phyloP scores from a whole-genome alignment of 345 rosid genomes.

The Boechera stricta region DNA sequence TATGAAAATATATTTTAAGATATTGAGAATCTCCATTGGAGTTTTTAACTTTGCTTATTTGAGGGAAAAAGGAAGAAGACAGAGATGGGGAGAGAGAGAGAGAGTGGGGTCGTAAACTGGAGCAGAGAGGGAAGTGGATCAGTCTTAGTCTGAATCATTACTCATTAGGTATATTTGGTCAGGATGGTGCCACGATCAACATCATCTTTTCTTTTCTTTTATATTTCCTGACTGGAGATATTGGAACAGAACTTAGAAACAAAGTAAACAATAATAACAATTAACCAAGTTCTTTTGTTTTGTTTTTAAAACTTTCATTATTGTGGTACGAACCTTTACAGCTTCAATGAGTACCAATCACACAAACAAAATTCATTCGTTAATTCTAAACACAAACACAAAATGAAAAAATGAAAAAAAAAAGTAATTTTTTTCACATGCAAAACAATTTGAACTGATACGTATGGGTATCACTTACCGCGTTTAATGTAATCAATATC shows the following conservation, averaged over 20 bases:
- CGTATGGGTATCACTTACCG: too few relatives aligned
- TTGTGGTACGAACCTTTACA: conserved; percentile 10
- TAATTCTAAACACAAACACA: background rate
- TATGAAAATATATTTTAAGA: background rate
- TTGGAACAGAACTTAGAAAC: conserved; percentile 35
- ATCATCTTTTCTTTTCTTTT: background rate
- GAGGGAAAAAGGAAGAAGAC: conserved; percentile 7
- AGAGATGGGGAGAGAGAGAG: conserved; percentile 4
- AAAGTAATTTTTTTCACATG: too few relatives aligned
- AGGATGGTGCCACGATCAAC: conserved; percentile 38
- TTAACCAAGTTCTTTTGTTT: background rate
- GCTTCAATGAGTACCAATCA: conserved; percentile 25
- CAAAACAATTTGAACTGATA: too few relatives aligned
- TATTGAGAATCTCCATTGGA: conserved; percentile 17
- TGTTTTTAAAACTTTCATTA: background rate
- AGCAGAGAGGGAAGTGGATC: conserved; percentile 41
- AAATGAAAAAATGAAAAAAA: background rate
- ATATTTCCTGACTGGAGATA: background rate
- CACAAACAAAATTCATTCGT: background rate
- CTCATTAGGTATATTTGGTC: conserved; percentile 38
- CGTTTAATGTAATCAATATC: too few relatives aligned
- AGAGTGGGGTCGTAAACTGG: conserved; percentile 28
- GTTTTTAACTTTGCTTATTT: conserved; percentile 37
- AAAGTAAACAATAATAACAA: conserved; percentile 18
- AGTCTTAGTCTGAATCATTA: conserved; percentile 38